phyloP scores from a whole-genome alignment of 2,329 filamentous ascomycete species.

The Akanthomyces dipterigenus region DNA sequence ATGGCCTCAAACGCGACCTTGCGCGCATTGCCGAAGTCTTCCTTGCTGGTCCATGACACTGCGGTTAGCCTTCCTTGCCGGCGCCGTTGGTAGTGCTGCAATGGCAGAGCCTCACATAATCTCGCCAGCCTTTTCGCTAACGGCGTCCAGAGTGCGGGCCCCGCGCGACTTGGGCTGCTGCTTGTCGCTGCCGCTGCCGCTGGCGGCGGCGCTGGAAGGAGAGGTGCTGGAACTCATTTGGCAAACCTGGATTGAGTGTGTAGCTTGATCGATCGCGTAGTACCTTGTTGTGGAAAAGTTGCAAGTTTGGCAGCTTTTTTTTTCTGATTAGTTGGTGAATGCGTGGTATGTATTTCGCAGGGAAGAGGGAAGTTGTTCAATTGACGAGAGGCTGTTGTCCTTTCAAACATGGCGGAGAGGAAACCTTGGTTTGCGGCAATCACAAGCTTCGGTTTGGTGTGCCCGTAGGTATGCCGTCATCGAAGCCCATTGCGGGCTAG shows the following conservation, averaged over 20 bases:
- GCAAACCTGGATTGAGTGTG: background rate
- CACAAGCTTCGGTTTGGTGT: background rate
- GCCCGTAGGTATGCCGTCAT: conserved; percentile 9
- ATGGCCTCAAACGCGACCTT: conserved; percentile 60
- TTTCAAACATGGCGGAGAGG: background rate
- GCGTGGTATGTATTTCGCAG: too few relatives aligned
- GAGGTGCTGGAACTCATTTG: conserved; percentile 2
- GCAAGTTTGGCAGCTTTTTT: background rate
- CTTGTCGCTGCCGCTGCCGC: conserved; percentile 1
- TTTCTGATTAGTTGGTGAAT: background rate
- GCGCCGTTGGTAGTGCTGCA: background rate
- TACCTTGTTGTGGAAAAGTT: background rate
- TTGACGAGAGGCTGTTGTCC: background rate
- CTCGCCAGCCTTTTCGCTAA: conserved; percentile 9
- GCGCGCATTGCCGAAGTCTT: conserved; percentile 65
- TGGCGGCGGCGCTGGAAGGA: conserved; percentile 1
- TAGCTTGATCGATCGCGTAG: background rate
- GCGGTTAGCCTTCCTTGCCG: background rate
- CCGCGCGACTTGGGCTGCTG: conserved; percentile 7
- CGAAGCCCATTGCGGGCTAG: background rate
- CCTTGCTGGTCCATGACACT: conserved; percentile 38
- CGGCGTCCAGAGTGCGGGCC: conserved; percentile 4
- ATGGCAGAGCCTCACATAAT: conserved; percentile 3
- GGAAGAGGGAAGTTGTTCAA: too few relatives aligned
- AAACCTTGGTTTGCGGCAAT: background rate